Conservation (phyloP, 1,284 basidiomycete species). For the Athelia psychrophila region DNA sequence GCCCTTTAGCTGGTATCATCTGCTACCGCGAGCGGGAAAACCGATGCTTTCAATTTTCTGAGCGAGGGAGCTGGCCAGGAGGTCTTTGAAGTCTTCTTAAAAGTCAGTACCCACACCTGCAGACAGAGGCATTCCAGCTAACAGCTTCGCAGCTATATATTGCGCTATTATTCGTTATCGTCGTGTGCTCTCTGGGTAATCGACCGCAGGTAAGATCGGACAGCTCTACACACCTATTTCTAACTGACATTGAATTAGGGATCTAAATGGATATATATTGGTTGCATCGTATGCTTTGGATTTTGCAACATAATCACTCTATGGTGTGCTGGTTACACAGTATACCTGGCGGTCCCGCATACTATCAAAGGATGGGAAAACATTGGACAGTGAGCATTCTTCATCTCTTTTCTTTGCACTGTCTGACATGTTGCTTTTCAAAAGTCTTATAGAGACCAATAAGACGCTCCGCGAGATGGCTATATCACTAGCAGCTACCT, state of each 20-base stretch:
- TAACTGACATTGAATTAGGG: conserved; percentile 39
- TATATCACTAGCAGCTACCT: conserved; percentile 80
- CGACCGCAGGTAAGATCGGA: conserved; percentile 60
- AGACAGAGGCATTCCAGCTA: no score
- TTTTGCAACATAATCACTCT: conserved; percentile 75
- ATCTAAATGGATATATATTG: conserved; percentile 80
- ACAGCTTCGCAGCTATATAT: conserved; percentile 59
- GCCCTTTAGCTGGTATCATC: conserved; percentile 63
- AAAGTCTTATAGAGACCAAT: conserved; percentile 64
- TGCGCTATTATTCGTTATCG: conserved; percentile 69
- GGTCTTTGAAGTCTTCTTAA: conserved; percentile 82
- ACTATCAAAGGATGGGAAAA: conserved; percentile 70
- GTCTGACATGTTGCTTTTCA: conserved; percentile 7
- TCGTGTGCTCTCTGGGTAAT: conserved; percentile 84
- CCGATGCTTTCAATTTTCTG: conserved; percentile 80
- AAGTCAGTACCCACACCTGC: conserved; percentile 37
- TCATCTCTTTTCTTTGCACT: conserved; percentile 7
- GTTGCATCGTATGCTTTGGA: conserved; percentile 73
- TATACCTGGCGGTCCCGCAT: conserved; percentile 82
- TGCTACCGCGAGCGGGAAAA: conserved; percentile 53
- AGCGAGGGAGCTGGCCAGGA: conserved; percentile 67
- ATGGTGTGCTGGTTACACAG: conserved; percentile 87
- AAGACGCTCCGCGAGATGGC: conserved; percentile 78
- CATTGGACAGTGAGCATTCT: conserved; percentile 51
- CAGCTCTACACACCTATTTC: conserved; percentile 1